Evolutionary conservation across 768 basidiomycete genomes (phyloP).

Genomic region (Rhizopogon vinicolor): DNA sequence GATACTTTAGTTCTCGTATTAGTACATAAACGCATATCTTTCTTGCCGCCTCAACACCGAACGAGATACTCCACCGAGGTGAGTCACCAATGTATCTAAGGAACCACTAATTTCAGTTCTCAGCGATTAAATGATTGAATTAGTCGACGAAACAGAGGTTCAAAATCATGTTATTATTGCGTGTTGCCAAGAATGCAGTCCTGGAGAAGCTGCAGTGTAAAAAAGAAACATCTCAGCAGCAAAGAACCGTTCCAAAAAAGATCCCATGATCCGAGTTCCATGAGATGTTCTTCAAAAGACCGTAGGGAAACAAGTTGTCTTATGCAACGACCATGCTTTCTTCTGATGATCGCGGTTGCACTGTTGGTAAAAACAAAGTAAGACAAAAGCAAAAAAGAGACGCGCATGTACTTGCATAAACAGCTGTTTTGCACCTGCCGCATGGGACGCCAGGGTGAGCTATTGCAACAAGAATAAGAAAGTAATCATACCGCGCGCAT

Average conservation of each 20-base stretch:
- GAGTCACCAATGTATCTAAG: no score
- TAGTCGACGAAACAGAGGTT: neutral
- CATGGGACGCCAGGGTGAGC: neutral
- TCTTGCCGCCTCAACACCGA: no score
- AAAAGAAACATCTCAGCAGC: neutral
- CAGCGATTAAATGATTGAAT: no score
- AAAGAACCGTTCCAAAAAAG: neutral
- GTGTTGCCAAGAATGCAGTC: neutral
- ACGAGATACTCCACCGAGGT: no score
- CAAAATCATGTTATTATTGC: neutral
- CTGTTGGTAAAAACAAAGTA: slow-evolving; percentile 14
- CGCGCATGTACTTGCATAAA: slow-evolving; percentile 31
- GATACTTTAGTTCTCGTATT: no score
- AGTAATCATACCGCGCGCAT: slow-evolving; percentile 19
- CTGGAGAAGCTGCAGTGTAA: neutral
- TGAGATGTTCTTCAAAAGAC: slow-evolving; percentile 20
- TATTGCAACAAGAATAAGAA: neutral
- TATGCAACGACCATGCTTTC: slow-evolving; percentile 32
- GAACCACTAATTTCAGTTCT: no score
- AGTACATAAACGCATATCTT: no score
- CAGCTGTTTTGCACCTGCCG: slow-evolving; percentile 36
- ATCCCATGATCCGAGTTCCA: neutral
- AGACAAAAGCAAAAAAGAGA: neutral
- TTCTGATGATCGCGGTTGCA: slow-evolving; percentile 34
- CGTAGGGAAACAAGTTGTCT: slow-evolving; percentile 27